A percentile compares a stretch with the other conserved stretches of the same genome.
These are phyloP conservation scores for Gracilaria vermiculophylla DNA, from an alignment of 23 red algal genomes.

Conservation along the genomic window DNA sequence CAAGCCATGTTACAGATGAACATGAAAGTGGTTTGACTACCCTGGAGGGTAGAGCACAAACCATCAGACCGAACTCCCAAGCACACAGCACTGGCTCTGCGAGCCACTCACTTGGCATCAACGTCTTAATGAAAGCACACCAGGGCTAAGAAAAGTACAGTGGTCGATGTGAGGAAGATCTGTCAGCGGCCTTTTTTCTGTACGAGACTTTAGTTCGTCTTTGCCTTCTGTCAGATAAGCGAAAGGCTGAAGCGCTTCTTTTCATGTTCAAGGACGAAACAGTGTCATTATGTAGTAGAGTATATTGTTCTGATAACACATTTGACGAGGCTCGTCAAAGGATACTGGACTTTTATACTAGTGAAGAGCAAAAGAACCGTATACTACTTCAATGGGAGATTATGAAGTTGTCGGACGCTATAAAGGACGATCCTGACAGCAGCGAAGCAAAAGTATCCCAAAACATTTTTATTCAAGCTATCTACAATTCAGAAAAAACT, in stretches of 20 bases:
- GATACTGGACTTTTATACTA: background rate
- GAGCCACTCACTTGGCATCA: too few species aligned
- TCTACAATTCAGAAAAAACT: background rate
- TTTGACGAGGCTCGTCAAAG: background rate
- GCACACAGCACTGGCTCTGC: too few species aligned
- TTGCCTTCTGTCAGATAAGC: too few species aligned
- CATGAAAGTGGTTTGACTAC: too few species aligned
- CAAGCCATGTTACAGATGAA: too few species aligned
- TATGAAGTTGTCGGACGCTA: background rate
- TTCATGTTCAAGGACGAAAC: too few species aligned
- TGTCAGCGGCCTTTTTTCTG: too few species aligned
- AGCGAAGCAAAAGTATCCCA: slow-evolving; percentile 9
- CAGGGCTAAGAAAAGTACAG: background rate
- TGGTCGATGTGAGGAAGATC: too few species aligned
- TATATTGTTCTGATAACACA: background rate
- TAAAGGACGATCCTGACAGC: background rate
- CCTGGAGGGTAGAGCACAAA: too few species aligned
- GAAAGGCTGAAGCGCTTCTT: too few species aligned
- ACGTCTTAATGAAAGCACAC: background rate
- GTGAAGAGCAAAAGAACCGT: background rate
- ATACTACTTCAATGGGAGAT: background rate
- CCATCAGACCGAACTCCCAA: too few species aligned
- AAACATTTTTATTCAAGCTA: background rate
- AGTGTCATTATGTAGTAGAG: background rate
- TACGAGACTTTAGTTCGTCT: too few species aligned